Percentiles rank a stretch among this genome's conserved stretches.
Conservation (phyloP, 495 filamentous ascomycete species). For the Aspergillus ostianus region DNA sequence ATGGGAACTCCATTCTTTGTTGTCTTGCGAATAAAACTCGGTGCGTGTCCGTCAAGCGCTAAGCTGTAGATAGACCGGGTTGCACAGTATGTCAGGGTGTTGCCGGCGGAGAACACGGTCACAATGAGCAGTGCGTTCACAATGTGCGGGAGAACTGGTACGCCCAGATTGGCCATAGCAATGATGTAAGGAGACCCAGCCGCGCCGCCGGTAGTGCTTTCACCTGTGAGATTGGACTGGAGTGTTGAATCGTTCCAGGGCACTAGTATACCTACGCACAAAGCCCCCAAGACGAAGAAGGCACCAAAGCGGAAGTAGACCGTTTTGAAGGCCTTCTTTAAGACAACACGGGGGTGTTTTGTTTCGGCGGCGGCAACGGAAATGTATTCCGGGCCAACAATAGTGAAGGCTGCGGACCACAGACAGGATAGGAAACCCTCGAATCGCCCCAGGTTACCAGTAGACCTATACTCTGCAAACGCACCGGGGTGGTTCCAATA, state of each 20-base stretch:
- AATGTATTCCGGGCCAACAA: conserved; percentile 71
- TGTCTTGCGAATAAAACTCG: conserved; percentile 52
- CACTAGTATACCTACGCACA: conserved; percentile 67
- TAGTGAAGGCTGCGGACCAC: conserved; percentile 40
- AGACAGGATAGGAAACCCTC: conserved; percentile 69
- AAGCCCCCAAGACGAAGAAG: conserved; percentile 77
- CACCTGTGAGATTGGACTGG: conserved; percentile 31
- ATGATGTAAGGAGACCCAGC: conserved; percentile 77
- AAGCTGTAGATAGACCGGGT: conserved; percentile 73
- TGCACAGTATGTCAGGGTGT: conserved; percentile 79
- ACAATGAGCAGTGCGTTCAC: conserved; percentile 58
- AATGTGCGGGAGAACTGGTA: conserved; percentile 64
- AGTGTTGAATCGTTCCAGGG: conserved; percentile 55
- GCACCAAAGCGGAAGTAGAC: conserved; percentile 69
- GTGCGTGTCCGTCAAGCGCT: conserved; percentile 63
- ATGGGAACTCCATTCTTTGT: conserved; percentile 49
- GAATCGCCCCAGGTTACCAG: conserved; percentile 62
- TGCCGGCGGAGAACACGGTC: conserved; percentile 77
- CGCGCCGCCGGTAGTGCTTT: conserved; percentile 43
- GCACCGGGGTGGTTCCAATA: conserved; percentile 41
- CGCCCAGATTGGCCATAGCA: conserved; percentile 70
- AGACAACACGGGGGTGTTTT: conserved; percentile 59
- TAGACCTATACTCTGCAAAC: conserved; percentile 49
- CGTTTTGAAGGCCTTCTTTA: conserved; percentile 65
- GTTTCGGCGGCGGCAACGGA: conserved; percentile 78